Evolutionary conservation across 2,329 filamentous ascomycete genomes (phyloP).

Genomic region (Phaeosphaeriaceae sp.): DNA sequence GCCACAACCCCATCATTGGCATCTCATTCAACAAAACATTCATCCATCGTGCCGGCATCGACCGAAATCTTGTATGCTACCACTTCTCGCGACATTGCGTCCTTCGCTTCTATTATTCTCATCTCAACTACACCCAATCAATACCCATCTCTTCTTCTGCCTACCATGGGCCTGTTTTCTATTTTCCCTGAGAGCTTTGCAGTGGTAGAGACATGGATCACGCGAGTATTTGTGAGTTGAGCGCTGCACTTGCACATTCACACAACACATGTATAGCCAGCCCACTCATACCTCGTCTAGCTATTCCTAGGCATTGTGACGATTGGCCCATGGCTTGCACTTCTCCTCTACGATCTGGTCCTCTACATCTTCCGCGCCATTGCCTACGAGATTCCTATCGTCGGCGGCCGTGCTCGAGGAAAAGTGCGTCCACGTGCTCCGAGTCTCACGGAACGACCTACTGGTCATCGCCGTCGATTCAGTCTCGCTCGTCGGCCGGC

Average conservation of each 20-base stretch:
- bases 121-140: background rate
- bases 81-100: background rate
- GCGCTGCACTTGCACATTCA: too few relatives aligned
- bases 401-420: constrained; percentile 67
- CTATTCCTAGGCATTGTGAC: constrained; percentile 65
- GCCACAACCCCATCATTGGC: constrained; percentile 1
- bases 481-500: constrained; percentile 47
- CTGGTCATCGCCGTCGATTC: constrained; percentile 55
- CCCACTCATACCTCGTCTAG: constrained; percentile 50
- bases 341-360: constrained; percentile 68
- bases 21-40: background rate
- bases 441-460: constrained; percentile 64
- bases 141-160: background rate
- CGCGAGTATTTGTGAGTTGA: constrained; percentile 64
- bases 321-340: constrained; percentile 65
- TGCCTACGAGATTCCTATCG: constrained; percentile 64
- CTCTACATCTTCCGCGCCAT: constrained; percentile 66
- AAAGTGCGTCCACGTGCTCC: constrained; percentile 66
- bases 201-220: constrained; percentile 67
- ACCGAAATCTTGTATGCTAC: background rate
- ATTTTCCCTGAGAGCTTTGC: constrained; percentile 66
- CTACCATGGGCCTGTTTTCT: constrained; percentile 67
- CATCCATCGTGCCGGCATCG: background rate
- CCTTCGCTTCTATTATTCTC: background rate
- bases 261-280: background rate